A percentile compares a stretch with the other conserved stretches of the same genome.
Evolutionary conservation across 306 rosid genomes (phyloP).

Genomic region (Vigna unguiculata): DNA sequence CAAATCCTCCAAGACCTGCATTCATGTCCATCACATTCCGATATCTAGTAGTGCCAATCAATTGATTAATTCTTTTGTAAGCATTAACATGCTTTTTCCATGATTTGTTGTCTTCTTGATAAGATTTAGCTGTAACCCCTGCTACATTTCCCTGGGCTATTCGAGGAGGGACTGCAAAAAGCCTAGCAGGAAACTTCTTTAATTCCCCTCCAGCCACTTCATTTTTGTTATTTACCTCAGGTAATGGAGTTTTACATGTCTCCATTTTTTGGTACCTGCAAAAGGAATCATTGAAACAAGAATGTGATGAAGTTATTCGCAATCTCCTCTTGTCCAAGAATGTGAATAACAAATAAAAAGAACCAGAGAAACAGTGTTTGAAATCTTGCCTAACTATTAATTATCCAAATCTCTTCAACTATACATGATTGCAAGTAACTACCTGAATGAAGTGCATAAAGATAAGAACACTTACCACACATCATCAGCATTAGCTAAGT

Average conservation of each 20-base stretch:
- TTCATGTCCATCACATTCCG: constrained; percentile 98
- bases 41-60: constrained; percentile 79
- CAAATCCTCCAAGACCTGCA: constrained; percentile 98
- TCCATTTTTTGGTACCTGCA: constrained; percentile 90
- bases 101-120: constrained; percentile 78
- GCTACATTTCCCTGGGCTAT: constrained; percentile 71
- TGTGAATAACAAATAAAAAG: constrained; percentile 2
- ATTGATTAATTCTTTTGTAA: constrained; percentile 72
- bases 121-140: constrained; percentile 76
- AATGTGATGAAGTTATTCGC: constrained; percentile 15
- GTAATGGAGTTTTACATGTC: constrained; percentile 75
- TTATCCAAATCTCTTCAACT: constrained; percentile 16
- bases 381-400: constrained; percentile 12
- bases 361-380: background rate
- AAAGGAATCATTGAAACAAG: constrained; percentile 3
- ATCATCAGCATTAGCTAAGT: constrained; percentile 69
- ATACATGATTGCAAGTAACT: background rate
- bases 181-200: constrained; percentile 89
- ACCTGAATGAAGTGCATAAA: constrained; percentile 9
- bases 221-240: constrained; percentile 61
- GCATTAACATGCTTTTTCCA: constrained; percentile 79
- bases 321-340: background rate
- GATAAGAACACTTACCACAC: constrained; percentile 70
- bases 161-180: constrained; percentile 83
- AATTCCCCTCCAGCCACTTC: constrained; percentile 88